These are phyloP conservation scores for Vanilla planifolia DNA, from an alignment of 106 monocot genomes.

Conservation along the genomic window DNA sequence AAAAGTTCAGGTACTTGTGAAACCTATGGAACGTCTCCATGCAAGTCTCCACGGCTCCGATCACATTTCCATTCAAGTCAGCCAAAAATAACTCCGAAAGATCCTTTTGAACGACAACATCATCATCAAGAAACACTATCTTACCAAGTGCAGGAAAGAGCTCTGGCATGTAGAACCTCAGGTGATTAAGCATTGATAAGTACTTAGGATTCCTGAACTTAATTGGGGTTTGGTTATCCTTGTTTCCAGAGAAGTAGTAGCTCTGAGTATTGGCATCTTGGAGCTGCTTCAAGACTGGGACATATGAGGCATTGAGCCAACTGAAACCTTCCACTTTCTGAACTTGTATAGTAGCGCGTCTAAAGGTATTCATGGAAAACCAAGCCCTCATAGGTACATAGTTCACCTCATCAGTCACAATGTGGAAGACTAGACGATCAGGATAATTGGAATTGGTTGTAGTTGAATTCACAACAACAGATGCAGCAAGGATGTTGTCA, in stretches of 20 bases:
- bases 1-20: constrained; percentile 28
- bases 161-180: constrained; percentile 33
- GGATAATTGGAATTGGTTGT: constrained; percentile 19
- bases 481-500: constrained; percentile 29
- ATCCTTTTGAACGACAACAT: constrained; percentile 29
- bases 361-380: constrained; percentile 22
- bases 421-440: constrained; percentile 26
- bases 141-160: constrained; percentile 21
- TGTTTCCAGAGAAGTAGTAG: constrained; percentile 11
- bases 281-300: constrained; percentile 14
- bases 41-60: constrained; percentile 33
- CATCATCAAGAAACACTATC: constrained; percentile 31
- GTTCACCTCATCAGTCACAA: constrained; percentile 34
- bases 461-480: constrained; percentile 34
- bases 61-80: constrained; percentile 28
- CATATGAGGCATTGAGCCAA: constrained; percentile 31
- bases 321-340: constrained; percentile 31
- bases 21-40: constrained; percentile 29
- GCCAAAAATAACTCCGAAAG: constrained; percentile 17
- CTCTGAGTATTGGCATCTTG: constrained; percentile 4
- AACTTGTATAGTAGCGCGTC: constrained; percentile 19
- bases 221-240: constrained; percentile 17
- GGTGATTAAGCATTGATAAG: constrained; percentile 30
- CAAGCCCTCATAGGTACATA: constrained; percentile 32
- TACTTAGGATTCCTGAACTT: constrained; percentile 32